phyloP scores from a whole-genome alignment of 495 filamentous ascomycete species.

The Friedmanniomyces simplex region DNA sequence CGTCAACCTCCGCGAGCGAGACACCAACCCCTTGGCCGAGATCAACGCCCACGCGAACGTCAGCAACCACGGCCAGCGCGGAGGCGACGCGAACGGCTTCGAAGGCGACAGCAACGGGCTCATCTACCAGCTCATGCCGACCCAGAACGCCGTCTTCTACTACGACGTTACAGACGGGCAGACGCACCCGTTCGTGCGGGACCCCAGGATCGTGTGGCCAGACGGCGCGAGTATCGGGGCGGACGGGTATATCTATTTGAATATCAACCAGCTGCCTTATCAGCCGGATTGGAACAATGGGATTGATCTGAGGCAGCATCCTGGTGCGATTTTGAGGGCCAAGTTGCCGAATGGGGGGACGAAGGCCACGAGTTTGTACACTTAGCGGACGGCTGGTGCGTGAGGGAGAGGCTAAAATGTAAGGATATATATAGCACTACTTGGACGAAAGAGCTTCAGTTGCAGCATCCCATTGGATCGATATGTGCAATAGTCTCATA shows the following conservation, averaged over 20 bases:
- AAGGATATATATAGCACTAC: too few species aligned
- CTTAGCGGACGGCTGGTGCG: too few species aligned
- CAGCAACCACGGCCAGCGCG: conserved; percentile 30
- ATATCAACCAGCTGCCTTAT: conserved; percentile 35
- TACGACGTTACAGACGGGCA: conserved; percentile 29
- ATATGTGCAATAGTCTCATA: too few species aligned
- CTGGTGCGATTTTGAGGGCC: conserved; percentile 25
- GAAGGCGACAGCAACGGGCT: conserved; percentile 30
- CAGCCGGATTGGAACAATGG: conserved; percentile 32
- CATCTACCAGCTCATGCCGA: conserved; percentile 36
- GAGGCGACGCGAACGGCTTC: conserved; percentile 34
- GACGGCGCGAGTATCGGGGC: conserved; percentile 31
- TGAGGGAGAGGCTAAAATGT: background rate
- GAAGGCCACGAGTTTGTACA: conserved; percentile 23
- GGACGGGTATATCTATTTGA: conserved; percentile 37
- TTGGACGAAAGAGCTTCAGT: too few species aligned
- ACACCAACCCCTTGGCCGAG: conserved; percentile 28
- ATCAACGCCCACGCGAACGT: conserved; percentile 32
- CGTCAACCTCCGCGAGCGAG: conserved; percentile 23
- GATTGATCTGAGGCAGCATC: conserved; percentile 22
- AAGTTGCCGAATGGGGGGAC: conserved; percentile 24
- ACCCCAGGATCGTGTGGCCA: conserved; percentile 36
- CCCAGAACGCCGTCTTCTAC: conserved; percentile 33
- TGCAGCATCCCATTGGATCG: too few species aligned
- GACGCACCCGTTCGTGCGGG: conserved; percentile 28